Percentiles rank a stretch among this genome's conserved stretches.
These are phyloP conservation scores for Bombardia bombarda DNA, from an alignment of 495 filamentous ascomycete species.

Conservation along the genomic window DNA sequence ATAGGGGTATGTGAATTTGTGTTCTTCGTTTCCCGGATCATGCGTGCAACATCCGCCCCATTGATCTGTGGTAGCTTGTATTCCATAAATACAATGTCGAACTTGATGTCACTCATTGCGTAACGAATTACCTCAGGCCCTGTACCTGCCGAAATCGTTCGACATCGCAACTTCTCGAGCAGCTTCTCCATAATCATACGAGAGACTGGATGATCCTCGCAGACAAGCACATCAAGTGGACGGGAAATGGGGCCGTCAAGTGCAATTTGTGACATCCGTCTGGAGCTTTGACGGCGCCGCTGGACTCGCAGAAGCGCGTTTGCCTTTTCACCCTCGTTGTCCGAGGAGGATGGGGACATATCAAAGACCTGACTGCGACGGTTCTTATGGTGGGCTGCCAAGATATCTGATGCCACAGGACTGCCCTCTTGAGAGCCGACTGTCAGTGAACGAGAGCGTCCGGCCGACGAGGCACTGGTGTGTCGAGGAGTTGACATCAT, in stretches of 20 bases:
- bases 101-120: constrained; percentile 84
- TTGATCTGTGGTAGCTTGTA: constrained; percentile 91
- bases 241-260: constrained; percentile 76
- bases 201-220: constrained; percentile 97
- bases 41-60: constrained; percentile 88
- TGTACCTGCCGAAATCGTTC: constrained; percentile 84
- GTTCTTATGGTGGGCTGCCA: constrained; percentile 69
- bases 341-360: constrained; percentile 93
- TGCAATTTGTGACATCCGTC: constrained; percentile 83
- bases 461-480: constrained; percentile 33
- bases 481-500: constrained; percentile 39
- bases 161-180: constrained; percentile 87
- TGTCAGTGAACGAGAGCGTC: constrained; percentile 77
- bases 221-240: constrained; percentile 88
- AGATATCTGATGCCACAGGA: constrained; percentile 54
- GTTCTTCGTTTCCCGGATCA: constrained; percentile 94
- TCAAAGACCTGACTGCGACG: constrained; percentile 91
- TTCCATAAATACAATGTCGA: constrained; percentile 98
- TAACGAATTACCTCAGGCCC: constrained; percentile 86
- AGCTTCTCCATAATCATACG: constrained; percentile 94
- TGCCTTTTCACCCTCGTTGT: constrained; percentile 88
- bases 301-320: constrained; percentile 92
- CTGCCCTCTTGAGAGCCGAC: constrained; percentile 93
- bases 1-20: constrained; percentile 91
- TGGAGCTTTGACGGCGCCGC: constrained; percentile 80